A percentile compares a stretch with the other conserved stretches of the same genome.
Evolutionary conservation across 768 basidiomycete genomes (phyloP).

Genomic region (Arthromyces matolae): DNA sequence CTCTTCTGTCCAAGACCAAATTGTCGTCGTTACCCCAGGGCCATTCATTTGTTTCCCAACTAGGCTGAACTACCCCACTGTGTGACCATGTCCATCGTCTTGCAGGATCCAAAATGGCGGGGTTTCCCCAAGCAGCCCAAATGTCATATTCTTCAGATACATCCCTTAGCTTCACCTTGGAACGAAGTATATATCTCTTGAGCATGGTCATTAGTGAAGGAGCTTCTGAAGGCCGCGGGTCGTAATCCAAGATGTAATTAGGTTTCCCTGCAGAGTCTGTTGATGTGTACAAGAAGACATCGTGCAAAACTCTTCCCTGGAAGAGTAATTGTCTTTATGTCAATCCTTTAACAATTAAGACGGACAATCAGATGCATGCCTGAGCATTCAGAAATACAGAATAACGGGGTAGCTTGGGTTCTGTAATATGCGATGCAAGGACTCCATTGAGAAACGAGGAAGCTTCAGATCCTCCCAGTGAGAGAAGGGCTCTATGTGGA

Average conservation of each 20-base stretch:
- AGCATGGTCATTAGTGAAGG: constrained; percentile 64
- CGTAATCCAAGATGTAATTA: constrained; percentile 71
- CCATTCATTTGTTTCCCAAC: constrained; percentile 53
- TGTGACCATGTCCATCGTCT: constrained; percentile 49
- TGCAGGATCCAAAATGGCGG: constrained; percentile 24
- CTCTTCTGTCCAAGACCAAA: constrained; percentile 60
- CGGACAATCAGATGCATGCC: constrained; percentile 37
- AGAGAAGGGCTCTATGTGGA: constrained; percentile 62
- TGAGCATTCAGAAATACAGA: constrained; percentile 78
- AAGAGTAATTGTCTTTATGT: constrained; percentile 12
- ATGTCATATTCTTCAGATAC: constrained; percentile 75
- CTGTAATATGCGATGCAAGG: constrained; percentile 47
- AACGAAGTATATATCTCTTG: constrained; percentile 82
- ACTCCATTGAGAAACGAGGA: constrained; percentile 81
- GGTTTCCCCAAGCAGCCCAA: constrained; percentile 74
- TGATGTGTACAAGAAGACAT: constrained; percentile 78
- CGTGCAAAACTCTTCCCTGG: constrained; percentile 87
- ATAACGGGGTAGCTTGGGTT: constrained; percentile 52
- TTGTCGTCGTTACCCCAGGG: constrained; percentile 61
- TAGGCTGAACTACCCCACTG: constrained; percentile 76
- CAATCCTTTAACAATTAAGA: constrained; percentile 4
- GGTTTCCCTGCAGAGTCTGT: constrained; percentile 37
- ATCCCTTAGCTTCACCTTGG: constrained; percentile 82
- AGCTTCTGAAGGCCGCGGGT: constrained; percentile 56
- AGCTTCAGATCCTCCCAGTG: constrained; percentile 78